Evolutionary conservation across 805 yeast species (phyloP).

Genomic region (Citeromyces nyonsensis): DNA sequence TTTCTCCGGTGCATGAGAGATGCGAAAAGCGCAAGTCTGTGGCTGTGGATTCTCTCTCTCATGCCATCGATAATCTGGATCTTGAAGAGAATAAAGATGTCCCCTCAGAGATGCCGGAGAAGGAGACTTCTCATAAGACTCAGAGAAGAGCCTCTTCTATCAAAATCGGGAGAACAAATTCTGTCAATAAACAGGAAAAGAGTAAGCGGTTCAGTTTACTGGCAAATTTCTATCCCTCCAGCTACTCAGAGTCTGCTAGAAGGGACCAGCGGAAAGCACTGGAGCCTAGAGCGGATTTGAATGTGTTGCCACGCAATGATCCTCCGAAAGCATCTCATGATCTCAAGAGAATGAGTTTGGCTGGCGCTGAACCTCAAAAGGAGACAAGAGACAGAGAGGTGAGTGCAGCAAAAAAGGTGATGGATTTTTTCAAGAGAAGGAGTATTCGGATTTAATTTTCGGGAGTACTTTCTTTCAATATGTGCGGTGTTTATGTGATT

Average conservation of each 20-base stretch:
- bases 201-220: constrained; percentile 20
- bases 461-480: background rate
- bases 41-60: constrained; percentile 15
- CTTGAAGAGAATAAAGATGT: constrained; percentile 3
- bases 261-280: constrained; percentile 2
- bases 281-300: constrained; percentile 17
- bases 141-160: constrained; percentile 5
- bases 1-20: constrained; percentile 6
- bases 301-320: constrained; percentile 8
- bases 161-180: too few relatives aligned
- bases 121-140: background rate
- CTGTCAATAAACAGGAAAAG: constrained; percentile 9
- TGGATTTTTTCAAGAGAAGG: constrained; percentile 68
- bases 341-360: constrained; percentile 15
- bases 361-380: constrained; percentile 6
- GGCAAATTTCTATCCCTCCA: constrained; percentile 18
- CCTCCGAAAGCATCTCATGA: constrained; percentile 13
- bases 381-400: constrained; percentile 31
- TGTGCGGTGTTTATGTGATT: too few relatives aligned
- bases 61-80: constrained; percentile 11
- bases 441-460: constrained; percentile 19
- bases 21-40: constrained; percentile 13
- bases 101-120: constrained; percentile 4
- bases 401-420: constrained; percentile 63
- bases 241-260: background rate